Percentiles rank a stretch among this genome's conserved stretches.
These are phyloP conservation scores for Boletus tylopilopsis DNA, from an alignment of 768 basidiomycete genomes.

Conservation along the genomic window DNA sequence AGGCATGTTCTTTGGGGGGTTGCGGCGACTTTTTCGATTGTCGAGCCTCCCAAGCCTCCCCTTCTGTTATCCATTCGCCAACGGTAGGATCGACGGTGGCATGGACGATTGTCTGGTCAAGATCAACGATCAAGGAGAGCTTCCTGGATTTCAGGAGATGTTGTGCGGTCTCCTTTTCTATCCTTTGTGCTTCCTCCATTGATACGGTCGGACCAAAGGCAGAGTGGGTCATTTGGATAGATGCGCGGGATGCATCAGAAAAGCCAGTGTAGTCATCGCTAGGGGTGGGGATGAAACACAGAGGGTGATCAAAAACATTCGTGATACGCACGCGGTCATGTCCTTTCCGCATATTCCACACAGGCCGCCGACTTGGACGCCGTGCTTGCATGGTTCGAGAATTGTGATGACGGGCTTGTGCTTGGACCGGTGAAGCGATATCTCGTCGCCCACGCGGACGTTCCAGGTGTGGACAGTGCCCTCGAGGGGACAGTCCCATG, in stretches of 20 bases:
- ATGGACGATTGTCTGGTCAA: constrained; percentile 98
- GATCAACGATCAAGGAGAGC: constrained; percentile 94
- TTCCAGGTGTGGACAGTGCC: constrained; percentile 75
- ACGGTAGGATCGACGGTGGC: constrained; percentile 98
- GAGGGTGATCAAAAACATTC: neutral
- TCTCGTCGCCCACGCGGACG: constrained; percentile 58
- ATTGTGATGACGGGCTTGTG: constrained; percentile 62
- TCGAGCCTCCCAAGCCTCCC: constrained; percentile 72
- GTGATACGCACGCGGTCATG: constrained; percentile 70
- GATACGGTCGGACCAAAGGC: constrained; percentile 90
- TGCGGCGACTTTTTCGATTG: constrained; percentile 42
- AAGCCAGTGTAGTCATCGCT: constrained; percentile 86
- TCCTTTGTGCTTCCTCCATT: constrained; percentile 84
- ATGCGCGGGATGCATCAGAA: constrained; percentile 81
- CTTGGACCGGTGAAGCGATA: constrained; percentile 55
- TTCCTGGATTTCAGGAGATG: constrained; percentile 72
- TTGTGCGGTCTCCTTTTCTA: constrained; percentile 79
- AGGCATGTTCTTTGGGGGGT: constrained; percentile 36
- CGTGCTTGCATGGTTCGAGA: constrained; percentile 93
- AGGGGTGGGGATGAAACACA: constrained; percentile 10
- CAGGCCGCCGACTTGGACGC: constrained; percentile 86
- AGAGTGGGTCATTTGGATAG: constrained; percentile 93
- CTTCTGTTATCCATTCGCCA: constrained; percentile 92
- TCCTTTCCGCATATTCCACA: constrained; percentile 96
- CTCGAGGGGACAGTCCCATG: constrained; percentile 87